These are phyloP conservation scores for Gossypium aridum DNA, from an alignment of 441 rosid species.

Conservation along the genomic window DNA sequence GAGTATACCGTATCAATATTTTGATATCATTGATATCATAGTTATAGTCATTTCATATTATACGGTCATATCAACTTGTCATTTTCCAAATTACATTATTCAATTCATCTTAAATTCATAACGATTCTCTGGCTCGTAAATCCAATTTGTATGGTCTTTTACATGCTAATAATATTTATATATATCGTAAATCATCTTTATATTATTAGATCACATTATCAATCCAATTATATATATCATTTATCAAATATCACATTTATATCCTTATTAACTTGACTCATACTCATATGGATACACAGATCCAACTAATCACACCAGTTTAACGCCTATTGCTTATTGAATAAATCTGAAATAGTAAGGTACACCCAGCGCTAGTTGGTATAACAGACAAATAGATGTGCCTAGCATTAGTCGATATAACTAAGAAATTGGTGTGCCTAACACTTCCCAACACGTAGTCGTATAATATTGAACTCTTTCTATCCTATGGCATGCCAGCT, in stretches of 20 bases:
- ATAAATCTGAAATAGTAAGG: background rate
- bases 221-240: background rate
- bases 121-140: background rate
- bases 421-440: background rate
- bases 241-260: too few species aligned
- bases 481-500: background rate
- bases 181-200: background rate
- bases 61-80: background rate
- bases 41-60: background rate
- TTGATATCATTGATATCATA: background rate
- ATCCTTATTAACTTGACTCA: background rate
- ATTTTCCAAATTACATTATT: background rate
- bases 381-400: background rate
- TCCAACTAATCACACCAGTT: background rate
- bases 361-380: background rate
- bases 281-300: too few species aligned
- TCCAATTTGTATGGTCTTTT: background rate
- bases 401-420: background rate
- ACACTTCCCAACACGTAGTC: background rate
- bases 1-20: too few species aligned
- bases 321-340: background rate
- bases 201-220: background rate
- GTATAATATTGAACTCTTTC: background rate
- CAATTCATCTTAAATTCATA: background rate
- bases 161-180: background rate